A percentile compares a stretch with the other conserved stretches of the same genome.
Evolutionary conservation across 2,329 filamentous ascomycete genomes (phyloP).

Genomic region (Pyricularia sp.): DNA sequence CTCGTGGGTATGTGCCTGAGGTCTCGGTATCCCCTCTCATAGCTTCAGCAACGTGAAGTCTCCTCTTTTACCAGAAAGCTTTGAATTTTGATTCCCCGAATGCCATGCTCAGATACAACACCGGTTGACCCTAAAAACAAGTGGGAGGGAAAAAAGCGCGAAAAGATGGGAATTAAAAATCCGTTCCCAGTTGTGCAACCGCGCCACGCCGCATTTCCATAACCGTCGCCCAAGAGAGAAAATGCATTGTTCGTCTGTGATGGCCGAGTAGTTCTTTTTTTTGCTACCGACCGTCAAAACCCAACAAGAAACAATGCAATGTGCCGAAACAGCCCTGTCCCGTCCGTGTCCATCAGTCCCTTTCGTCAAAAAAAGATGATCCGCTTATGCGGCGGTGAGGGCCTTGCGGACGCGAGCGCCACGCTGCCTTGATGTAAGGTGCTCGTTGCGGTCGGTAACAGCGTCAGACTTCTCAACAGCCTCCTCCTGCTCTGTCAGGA

Average conservation of each 20-base stretch:
- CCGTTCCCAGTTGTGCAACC: slow-evolving; percentile 2
- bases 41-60: background rate
- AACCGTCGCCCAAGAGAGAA: slow-evolving; percentile 1
- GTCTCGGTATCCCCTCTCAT: background rate
- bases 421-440: slow-evolving; percentile 86
- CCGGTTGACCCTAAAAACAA: slow-evolving; percentile 16
- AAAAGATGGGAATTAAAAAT: background rate
- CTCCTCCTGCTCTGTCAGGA: slow-evolving; percentile 96
- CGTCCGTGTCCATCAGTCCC: slow-evolving; percentile 1
- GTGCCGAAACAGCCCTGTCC: slow-evolving; percentile 1
- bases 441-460: slow-evolving; percentile 48
- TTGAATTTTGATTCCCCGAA: slow-evolving; percentile 18
- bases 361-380: slow-evolving; percentile 9
- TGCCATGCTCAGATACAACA: slow-evolving; percentile 25
- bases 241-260: slow-evolving; percentile 2
- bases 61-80: background rate
- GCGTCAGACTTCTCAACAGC: slow-evolving; percentile 80
- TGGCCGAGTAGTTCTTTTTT: background rate
- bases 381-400: slow-evolving; percentile 50
- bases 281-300: background rate
- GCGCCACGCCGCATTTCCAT: slow-evolving; percentile 5
- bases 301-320: slow-evolving; percentile 1
- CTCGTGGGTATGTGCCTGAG: background rate
- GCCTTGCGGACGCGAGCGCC: slow-evolving; percentile 54
- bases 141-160: background rate